Base-by-base conservation (phyloP, 2,329 filamentous ascomycete species). In the Pseudogymnoascus sp. region DNA sequence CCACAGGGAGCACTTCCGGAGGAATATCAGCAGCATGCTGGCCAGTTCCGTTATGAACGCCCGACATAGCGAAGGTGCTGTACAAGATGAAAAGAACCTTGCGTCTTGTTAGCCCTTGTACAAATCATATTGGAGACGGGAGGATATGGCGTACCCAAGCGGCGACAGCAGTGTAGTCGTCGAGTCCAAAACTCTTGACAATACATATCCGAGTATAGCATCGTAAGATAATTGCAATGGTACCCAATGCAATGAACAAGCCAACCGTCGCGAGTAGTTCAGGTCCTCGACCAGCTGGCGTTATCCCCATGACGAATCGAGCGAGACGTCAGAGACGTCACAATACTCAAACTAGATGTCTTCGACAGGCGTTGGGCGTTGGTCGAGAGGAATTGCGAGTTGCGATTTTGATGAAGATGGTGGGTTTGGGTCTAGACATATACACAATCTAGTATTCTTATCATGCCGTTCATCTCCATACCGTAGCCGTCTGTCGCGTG, bases 221-320 rank as follows among this genome's bases (percentile, higher is more conserved):
- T 62, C 73, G 70, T 36, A 74, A 64, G 11, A 57, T 31, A 21
- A 73, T 66, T 7, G 68, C 63, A 39, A 72, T 57, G 11, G 74
- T 72, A 6, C 72, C 73, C 7, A 79, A 51, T 4, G 75, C 63
- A 14, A 79, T 43, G 54, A 79, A 77, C 3, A 73, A 67, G 62
- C 69, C 66, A 23, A 57, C 54, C 19, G 45, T 61, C n/a, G 2
- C 64, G 10, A 48, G 39, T 2, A 65, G 63, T 37, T 66, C 43
- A 21, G 51, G 63, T 14, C 65, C 65, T 67, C 71, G 67, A 25
- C 37, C 66, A 23, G 57, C 63, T n/a, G 61, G 43, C 23, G 61
- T 31, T 19, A 64, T 61, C 7, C 57, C 8, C 63, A 64, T 64
- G 39, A 34, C 39, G 19, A 48, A 23, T 61, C 8, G 51, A 57